Conservation (phyloP, 1,139 yeast genomes). For the Candida sp. region DNA sequence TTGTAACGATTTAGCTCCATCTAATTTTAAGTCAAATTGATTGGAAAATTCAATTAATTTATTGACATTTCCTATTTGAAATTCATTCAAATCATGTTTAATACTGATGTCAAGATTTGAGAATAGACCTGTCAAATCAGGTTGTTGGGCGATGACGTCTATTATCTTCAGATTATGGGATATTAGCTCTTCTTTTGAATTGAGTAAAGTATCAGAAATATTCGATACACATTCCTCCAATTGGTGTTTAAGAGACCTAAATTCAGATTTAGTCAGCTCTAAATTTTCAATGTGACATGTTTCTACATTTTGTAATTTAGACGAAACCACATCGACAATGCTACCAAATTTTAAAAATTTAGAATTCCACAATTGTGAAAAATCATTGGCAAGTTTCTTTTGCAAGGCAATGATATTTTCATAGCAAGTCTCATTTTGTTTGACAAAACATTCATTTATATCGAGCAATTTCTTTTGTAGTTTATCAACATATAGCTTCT, state of each 20-base stretch:
- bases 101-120: neutral
- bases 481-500: constrained; percentile 6
- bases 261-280: neutral
- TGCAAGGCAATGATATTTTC: neutral
- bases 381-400: neutral
- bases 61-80: neutral
- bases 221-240: neutral
- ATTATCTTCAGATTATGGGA: neutral
- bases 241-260: neutral
- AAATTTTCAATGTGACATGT: neutral
- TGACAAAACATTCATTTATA: neutral
- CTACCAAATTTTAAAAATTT: neutral
- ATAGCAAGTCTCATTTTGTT: neutral
- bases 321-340: neutral
- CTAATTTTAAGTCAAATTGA: neutral
- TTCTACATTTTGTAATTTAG: neutral
- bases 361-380: neutral
- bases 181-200: neutral
- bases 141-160: neutral
- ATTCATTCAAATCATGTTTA: neutral
- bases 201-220: neutral
- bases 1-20: neutral
- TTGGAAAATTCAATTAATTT: neutral
- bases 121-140: neutral
- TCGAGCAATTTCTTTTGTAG: constrained; percentile 3